Percentiles rank a stretch among this genome's conserved stretches.
phyloP scores from a whole-genome alignment of 1,284 basidiomycete genomes.

The Microbotryum violaceum region DNA sequence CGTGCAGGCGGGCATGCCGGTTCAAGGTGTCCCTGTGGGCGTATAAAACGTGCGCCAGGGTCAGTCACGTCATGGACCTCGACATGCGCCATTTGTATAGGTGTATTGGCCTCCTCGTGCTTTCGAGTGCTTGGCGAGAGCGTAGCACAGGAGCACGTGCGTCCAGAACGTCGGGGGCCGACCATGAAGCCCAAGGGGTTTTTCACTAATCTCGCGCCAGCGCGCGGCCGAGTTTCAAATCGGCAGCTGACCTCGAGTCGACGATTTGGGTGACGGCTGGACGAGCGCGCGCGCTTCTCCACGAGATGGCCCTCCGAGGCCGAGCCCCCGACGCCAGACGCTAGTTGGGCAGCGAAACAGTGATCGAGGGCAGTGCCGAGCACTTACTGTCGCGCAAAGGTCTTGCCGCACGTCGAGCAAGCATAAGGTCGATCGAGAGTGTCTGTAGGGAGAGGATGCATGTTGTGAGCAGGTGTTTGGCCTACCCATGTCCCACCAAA shows the following conservation, averaged over 20 bases:
- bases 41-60: neutral
- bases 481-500: no score
- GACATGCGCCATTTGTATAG: neutral
- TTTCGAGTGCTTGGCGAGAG: no score
- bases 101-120: neutral
- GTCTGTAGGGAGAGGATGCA: constrained; percentile 4
- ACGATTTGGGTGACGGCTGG: no score
- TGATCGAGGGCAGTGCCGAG: no score
- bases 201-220: neutral
- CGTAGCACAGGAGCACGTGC: no score
- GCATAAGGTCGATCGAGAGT: constrained; percentile 26
- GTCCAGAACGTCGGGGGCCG: no score
- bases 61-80: neutral
- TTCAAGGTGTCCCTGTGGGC: constrained; percentile 28
- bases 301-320: no score
- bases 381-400: constrained; percentile 30
- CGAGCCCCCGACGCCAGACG: no score
- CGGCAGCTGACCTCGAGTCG: neutral
- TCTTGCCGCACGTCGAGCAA: constrained; percentile 25
- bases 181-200: no score
- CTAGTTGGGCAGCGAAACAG: no score
- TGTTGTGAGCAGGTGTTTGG: no score
- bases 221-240: neutral
- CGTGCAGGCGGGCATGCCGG: constrained; percentile 26
- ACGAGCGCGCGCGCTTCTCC: no score